Evolutionary conservation across 2,329 filamentous ascomycete genomes (phyloP).

Genomic region (Penicillium sp.): DNA sequence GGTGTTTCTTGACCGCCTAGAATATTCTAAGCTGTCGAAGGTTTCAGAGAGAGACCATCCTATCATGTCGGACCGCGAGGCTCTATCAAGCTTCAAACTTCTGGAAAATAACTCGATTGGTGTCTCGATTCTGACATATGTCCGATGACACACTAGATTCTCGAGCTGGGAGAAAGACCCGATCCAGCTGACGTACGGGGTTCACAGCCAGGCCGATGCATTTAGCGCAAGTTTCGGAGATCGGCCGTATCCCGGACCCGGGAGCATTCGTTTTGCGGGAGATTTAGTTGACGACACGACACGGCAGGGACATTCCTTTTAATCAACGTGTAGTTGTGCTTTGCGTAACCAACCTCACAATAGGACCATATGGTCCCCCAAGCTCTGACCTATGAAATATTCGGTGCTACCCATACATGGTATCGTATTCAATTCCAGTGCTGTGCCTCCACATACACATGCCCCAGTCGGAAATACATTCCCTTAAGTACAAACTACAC

Average conservation of each 20-base stretch:
- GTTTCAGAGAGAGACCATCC: not conserved
- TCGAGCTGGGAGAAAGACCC: not conserved
- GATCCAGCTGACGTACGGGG: not conserved
- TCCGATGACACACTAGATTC: not conserved
- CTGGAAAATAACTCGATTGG: not conserved
- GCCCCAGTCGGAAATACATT: not conserved
- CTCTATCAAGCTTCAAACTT: not conserved
- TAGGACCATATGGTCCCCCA: not conserved
- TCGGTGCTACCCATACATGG: not conserved
- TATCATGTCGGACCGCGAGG: not conserved
- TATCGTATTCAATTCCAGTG: not conserved
- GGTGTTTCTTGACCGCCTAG: not conserved
- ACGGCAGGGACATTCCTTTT: not conserved
- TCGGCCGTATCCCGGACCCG: conserved; percentile 7
- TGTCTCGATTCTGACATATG: not conserved
- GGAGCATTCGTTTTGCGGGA: not conserved
- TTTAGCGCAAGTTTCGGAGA: conserved; percentile 4
- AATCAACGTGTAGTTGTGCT: not conserved
- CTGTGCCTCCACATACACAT: not conserved
- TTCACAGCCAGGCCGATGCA: not conserved
- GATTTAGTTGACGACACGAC: not conserved
- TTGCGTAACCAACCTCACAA: not conserved
- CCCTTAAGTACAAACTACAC: not conserved
- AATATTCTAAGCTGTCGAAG: not conserved
- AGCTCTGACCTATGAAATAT: not conserved